These are phyloP conservation scores for Neolentinus lepideus DNA, from an alignment of 1,284 basidiomycete species.

Conservation along the genomic window DNA sequence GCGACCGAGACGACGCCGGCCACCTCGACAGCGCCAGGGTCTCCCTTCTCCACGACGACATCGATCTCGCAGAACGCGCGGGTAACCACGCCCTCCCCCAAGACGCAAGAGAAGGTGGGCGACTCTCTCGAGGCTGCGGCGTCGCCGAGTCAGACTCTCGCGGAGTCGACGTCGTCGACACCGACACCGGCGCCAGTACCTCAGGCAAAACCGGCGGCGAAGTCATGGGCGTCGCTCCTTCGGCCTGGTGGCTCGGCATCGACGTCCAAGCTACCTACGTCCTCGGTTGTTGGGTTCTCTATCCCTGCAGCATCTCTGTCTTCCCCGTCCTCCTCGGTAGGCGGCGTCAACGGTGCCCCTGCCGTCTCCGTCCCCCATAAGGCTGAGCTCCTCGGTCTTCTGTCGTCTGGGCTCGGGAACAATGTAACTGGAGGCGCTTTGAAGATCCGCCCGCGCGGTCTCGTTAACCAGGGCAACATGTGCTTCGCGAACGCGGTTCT, in stretches of 20 bases:
- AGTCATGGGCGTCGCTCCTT: constrained; percentile 76
- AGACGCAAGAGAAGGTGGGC: constrained; percentile 11
- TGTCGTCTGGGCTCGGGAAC: constrained; percentile 39
- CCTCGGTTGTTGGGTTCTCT: constrained; percentile 63
- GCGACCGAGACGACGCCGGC: constrained; percentile 31
- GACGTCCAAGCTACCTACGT: constrained; percentile 44
- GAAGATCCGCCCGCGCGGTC: constrained; percentile 65
- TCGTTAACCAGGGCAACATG: constrained; percentile 95
- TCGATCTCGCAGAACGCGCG: constrained; percentile 31
- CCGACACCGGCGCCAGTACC: constrained; percentile 15
- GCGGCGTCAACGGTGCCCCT: constrained; percentile 7
- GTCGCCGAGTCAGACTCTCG: not conserved
- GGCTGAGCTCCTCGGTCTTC: not conserved
- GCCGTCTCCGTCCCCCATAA: constrained; percentile 18
- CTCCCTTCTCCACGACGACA: constrained; percentile 53
- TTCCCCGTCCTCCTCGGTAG: constrained; percentile 7
- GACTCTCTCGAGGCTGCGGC: not conserved
- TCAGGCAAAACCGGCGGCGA: constrained; percentile 34
- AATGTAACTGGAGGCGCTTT: constrained; percentile 27
- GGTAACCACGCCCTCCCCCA: constrained; percentile 21
- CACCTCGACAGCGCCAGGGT: constrained; percentile 38
- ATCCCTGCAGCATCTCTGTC: constrained; percentile 37
- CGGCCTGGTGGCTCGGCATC: constrained; percentile 33
- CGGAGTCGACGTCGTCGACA: constrained; percentile 16
- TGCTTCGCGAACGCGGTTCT: constrained; percentile 96